phyloP scores from a whole-genome alignment of 2,329 filamentous ascomycete genomes.

The Diplocarpon mali region DNA sequence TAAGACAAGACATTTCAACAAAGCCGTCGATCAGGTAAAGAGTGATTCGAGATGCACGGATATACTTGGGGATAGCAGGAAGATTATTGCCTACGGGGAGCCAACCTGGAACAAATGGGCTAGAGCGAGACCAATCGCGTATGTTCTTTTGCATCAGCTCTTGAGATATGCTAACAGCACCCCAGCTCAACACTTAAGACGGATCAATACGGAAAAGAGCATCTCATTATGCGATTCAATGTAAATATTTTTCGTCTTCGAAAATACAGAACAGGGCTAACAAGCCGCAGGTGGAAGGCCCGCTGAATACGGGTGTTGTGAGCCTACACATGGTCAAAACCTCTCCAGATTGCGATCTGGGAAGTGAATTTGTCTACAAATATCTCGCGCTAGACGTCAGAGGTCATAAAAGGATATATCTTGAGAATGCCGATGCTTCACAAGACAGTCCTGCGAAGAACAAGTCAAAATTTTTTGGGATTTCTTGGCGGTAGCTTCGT shows the following conservation, averaged over 20 bases:
- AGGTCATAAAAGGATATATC: conserved; percentile 54
- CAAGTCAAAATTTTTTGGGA: conserved; percentile 26
- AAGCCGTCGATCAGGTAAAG: conserved; percentile 69
- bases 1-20: conserved; percentile 81
- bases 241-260: conserved; percentile 33
- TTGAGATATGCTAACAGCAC: conserved; percentile 23
- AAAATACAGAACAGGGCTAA: conserved; percentile 18
- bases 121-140: conserved; percentile 50
- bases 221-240: conserved; percentile 78
- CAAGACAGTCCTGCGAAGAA: conserved; percentile 20
- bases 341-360: conserved; percentile 54
- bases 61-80: conserved; percentile 61
- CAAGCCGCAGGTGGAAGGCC: conserved; percentile 57
- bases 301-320: conserved; percentile 60
- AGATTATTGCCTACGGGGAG: conserved; percentile 75
- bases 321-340: conserved; percentile 67
- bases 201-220: conserved; percentile 66
- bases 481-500: conserved; percentile 20
- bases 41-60: conserved; percentile 59
- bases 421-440: conserved; percentile 45
- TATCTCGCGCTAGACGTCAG: conserved; percentile 71
- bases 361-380: conserved; percentile 68
- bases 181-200: conserved; percentile 53
- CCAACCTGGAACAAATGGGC: conserved; percentile 75
- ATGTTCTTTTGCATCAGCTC: conserved; percentile 13